Evolutionary conservation across 345 rosid species (phyloP), one percentile per base, ranked within the genome.

Genomic region (Atalantia buxifolia): DNA sequence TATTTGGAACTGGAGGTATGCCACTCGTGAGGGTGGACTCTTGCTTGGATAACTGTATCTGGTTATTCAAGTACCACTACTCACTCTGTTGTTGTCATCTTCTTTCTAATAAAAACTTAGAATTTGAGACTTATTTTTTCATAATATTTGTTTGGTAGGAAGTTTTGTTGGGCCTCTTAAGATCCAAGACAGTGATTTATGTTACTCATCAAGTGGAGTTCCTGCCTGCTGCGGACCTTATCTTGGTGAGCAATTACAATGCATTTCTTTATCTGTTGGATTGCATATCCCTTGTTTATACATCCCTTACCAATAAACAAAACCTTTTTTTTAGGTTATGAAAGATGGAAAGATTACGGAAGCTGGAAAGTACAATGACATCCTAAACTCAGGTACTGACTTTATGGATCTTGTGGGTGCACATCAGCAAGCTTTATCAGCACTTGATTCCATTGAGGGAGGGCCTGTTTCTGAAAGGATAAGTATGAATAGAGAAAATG

Each of bases 191-290:
- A 9, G 92, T 93, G 77, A 86, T 93, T 55, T 93, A 86, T 84
- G 95, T 93, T 38, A 93, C 98, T 60, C 98, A 93, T 83, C 98
- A 93, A 86, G 89, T 93, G 72, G 98, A 93, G 76, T 93, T 90
- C 89, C 83, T 93, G 71, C 89, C 91, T 66, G 81, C 92, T 42
- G 95, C 95, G 71, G 91, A 93, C 85, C 81, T 90, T 57, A 90
- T 93, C 48, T 81, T 93, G 92, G 98, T 93, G 75, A 81, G 90
- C 78, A 35, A 77, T 71, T 56, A 21, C 6, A 16, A 28, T 74
- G 57, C 76, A 13, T 63, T 27, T 74, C 30, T 61, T 76, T 59
- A 27, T 42, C 28, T 5, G 25, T 1, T 68, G 22, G 16, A 42
- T 45, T 24, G 6, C 59, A 72, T 4, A 45, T 18, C 74, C 14